phyloP scores from a whole-genome alignment of 805 yeast genomes.

The Candida golubevii region DNA sequence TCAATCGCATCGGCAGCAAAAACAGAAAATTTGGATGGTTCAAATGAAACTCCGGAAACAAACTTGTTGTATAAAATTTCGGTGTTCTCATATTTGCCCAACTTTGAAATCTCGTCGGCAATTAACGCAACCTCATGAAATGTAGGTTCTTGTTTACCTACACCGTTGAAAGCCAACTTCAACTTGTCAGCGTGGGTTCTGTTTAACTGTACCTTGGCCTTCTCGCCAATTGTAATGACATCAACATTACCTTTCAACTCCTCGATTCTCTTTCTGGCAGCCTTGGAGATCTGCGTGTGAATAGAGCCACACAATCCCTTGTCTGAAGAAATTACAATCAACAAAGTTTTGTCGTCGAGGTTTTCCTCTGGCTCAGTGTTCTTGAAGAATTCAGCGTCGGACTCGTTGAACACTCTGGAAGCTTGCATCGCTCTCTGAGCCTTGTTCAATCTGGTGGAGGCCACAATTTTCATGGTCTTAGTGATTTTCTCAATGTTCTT shows the following conservation, averaged over 20 bases:
- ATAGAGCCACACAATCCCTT: conserved; percentile 99
- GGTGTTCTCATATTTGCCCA: conserved; percentile 69
- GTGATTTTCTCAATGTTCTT: conserved; percentile 99
- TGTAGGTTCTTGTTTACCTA: conserved; percentile 96
- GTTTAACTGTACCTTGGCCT: conserved; percentile 79
- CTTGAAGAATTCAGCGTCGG: conserved; percentile 73
- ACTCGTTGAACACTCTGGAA: conserved; percentile 77
- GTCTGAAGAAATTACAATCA: conserved; percentile 81
- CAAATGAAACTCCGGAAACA: conserved; percentile 83
- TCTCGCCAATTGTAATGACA: conserved; percentile 89
- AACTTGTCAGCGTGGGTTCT: conserved; percentile 74
- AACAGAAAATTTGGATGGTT: conserved; percentile 67
- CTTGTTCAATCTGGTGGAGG: conserved; percentile 91
- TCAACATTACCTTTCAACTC: conserved; percentile 65
- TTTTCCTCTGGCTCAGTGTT: conserved; percentile 73
- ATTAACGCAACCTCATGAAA: conserved; percentile 86
- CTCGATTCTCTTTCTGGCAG: conserved; percentile 64
- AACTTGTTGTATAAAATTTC: conserved; percentile 86
- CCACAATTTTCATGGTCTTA: conserved; percentile 99
- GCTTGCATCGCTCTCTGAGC: conserved; percentile 93
- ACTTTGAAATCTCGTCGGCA: conserved; percentile 72
- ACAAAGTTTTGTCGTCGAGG: conserved; percentile 60
- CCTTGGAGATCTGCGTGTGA: conserved; percentile 91
- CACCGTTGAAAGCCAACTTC: conserved; percentile 77
- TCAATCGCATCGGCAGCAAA: conserved; percentile 69